phyloP scores from a whole-genome alignment of 2,329 filamentous ascomycete species.

The Blastomyces emzantsi region DNA sequence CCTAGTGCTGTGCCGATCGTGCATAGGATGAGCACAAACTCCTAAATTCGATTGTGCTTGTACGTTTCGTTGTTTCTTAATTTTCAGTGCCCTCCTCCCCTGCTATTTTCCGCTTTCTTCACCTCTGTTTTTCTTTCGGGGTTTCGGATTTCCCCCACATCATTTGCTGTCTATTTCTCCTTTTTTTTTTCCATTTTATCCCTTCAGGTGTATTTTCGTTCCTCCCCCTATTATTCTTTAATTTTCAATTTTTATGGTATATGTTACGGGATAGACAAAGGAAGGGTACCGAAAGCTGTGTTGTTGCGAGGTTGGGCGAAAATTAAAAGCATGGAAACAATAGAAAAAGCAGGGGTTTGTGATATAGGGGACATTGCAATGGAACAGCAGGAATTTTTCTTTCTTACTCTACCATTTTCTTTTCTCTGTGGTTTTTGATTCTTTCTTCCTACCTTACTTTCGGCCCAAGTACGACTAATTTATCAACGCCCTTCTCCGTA shows the following conservation, averaged over 20 bases:
- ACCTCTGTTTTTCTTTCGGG: neutral
- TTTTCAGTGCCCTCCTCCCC: neutral
- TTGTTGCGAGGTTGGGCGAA: neutral
- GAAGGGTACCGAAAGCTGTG: neutral
- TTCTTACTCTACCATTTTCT: neutral
- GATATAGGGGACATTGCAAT: neutral
- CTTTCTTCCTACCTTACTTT: neutral
- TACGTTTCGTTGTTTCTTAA: neutral
- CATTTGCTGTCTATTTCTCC: neutral
- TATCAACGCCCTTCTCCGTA: neutral
- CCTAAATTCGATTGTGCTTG: neutral
- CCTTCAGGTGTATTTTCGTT: neutral
- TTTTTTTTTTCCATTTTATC: neutral
- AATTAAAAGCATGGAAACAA: neutral
- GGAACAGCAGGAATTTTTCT: neutral
- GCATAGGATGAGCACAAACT: slow-evolving; percentile 48
- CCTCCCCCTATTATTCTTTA: neutral
- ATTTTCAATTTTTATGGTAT: neutral
- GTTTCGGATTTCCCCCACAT: neutral
- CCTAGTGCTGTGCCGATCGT: slow-evolving; percentile 75
- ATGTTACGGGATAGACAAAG: slow-evolving; percentile 1
- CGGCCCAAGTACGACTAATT: neutral
- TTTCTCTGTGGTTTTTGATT: neutral
- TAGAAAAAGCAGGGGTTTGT: neutral
- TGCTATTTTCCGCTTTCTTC: neutral